Evolutionary conservation across 1,284 basidiomycete genomes (phyloP), one percentile per base, ranked within the genome.

Genomic region (Chalciporus piperatoides): DNA sequence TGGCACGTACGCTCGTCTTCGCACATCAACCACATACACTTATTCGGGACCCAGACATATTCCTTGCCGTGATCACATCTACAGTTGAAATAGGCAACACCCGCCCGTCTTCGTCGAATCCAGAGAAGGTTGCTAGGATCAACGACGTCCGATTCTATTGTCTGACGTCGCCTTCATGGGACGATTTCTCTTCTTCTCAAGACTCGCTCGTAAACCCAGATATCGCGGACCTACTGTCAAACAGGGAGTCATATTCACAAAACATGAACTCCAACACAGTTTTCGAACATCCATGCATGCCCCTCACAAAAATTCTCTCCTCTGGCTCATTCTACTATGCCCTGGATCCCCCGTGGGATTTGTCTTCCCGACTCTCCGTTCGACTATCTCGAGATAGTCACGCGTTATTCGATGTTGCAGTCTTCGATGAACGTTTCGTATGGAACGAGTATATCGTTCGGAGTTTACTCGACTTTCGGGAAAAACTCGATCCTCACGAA

Each of bases 241-340:
- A 67, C 52, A 73, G 78, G 56, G 82, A 86, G 33, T 61, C 68
- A 32, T 82, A 81, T 58, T 54, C 68, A 35, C 71, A 73, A 50
- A 60, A 69, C 19, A 66, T 76, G 12, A 60, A 71, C 33, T 25
- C 59, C 7, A 68, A 71, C 42, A 63, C 73, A 10, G 69, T 85
- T 11, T 84, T 86, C 60, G 92, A 97, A 61, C 92, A 98, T 64
- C 96, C 97, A 3, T 97, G 93, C 65, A 70, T 82, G 44, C 88
- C 92, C 0, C 79, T 99, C 59, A 89, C 84, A 44, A 97, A 97
- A 69, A 94, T 98, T 44, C 72, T 99, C 6, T 88, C 90, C 43
- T 88, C 86, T 19, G 94, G 94, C 3, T 86, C 88, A 1, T 99
- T 99, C 72, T 99, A 97, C 71, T 97, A 92, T 64, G 87, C 96